Evolutionary conservation across 225 moss, liverwort and hornwort genomes (phyloP), one percentile per base, ranked within the genome.

Genomic region (Pleurozium schreberi): DNA sequence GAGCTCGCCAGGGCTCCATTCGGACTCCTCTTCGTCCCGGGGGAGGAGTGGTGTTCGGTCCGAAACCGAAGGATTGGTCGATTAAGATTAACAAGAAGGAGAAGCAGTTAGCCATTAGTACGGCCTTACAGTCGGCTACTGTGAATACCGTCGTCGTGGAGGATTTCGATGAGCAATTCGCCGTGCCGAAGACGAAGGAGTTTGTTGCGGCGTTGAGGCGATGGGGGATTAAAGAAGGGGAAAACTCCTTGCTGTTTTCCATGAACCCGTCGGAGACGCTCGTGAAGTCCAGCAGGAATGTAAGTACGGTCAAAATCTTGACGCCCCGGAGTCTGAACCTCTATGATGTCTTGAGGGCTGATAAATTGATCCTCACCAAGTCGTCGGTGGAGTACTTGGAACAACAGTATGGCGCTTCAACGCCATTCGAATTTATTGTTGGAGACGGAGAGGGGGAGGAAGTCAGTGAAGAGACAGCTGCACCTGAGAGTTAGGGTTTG

Each of bases 41-140:
- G 38, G 97, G 97, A 91, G 97, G 97, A 61, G 97, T 98, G 42
- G 90, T 98, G 45, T 98, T 98, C 49, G 97, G 97, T 21, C 97
- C 97, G 6, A 98, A 98, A 84, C 97, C 97, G 12, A 96, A 95
- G 59, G 96, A 98, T 53, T 98, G 97, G 97, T 93, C 96, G 57
- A 96, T 98, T 47, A 98, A 96, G 93, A 98, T 96, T 5, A 98
- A 98, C 87, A 96, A 94, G 91, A 96, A 96, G 91, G 97, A 98
- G 93, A 98, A 98, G 93, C 92, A 93, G 90, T 90, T 98, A 59
- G 96, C 97, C 23, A 98, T 98, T 58, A 98, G 97, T 40, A 96
- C 97, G 22, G 97, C 97, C 26, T 83, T 98, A 7, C 97, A 98
- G 85, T 94, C 94, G 74, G 96, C 97, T 1, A 91, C 94, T 47